Conservation (phyloP, 305 asterid genomes). For the Solanum chacoense region DNA sequence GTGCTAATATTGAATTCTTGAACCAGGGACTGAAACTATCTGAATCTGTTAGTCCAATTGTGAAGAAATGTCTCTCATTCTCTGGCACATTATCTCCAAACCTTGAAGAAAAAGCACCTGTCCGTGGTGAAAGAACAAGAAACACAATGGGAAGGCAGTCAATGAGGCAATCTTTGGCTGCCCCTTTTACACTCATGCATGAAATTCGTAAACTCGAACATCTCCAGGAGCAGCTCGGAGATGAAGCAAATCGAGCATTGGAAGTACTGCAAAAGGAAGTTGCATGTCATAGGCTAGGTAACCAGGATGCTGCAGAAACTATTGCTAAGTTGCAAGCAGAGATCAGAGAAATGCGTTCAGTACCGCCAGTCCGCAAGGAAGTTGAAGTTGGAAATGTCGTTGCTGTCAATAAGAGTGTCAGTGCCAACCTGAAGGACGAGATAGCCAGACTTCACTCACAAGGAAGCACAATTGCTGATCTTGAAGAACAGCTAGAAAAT, state of each 20-base stretch:
- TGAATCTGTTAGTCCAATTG: conserved; percentile 42
- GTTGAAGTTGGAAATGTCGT: conserved; percentile 40
- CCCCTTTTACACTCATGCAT: conserved; percentile 87
- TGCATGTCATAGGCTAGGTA: conserved; percentile 79
- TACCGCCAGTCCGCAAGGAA: conserved; percentile 40
- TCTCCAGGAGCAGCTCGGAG: conserved; percentile 95
- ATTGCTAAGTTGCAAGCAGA: conserved; percentile 90
- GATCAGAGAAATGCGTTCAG: conserved; percentile 69
- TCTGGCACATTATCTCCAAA: conserved; percentile 60
- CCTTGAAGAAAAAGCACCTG: conserved; percentile 39
- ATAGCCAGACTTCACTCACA: conserved; percentile 91
- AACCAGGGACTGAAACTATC: conserved; percentile 37
- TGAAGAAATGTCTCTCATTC: conserved; percentile 84
- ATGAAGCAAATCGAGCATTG: conserved; percentile 87
- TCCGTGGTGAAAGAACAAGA: conserved; percentile 32
- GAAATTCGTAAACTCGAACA: conserved; percentile 92
- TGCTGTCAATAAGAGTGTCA: conserved; percentile 74
- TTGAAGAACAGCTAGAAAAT: conserved; percentile 89
- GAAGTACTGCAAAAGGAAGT: conserved; percentile 96
- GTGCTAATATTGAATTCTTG: conserved; percentile 5
- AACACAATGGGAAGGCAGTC: conserved; percentile 55
- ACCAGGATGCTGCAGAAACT: conserved; percentile 97
- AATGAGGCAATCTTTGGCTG: conserved; percentile 87
- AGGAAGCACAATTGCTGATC: conserved; percentile 90
- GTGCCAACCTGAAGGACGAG: conserved; percentile 93